Evolutionary conservation across 202 grass and related monocot species (phyloP), one percentile per base, ranked within the genome.

Genomic region (Setaria viridis): DNA sequence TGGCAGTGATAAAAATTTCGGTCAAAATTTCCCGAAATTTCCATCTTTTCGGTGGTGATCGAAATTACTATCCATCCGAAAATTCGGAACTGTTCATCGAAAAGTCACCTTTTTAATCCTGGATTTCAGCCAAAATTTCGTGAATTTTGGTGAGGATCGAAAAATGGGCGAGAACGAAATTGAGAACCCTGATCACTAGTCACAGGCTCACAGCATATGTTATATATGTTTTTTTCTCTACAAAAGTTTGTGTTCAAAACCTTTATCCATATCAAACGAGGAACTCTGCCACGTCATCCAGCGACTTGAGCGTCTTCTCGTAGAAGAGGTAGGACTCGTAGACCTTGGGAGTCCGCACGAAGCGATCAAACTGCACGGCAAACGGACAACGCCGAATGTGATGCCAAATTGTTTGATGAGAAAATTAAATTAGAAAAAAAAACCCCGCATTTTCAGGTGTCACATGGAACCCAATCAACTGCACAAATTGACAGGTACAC

Each of bases 241-340:
- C 25, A 48, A 48, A 48, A 8, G 9, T 11, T 48, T 50, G 48
- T 50, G 48, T 50, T 50, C 48, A 13, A 50, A 13, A 25, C 1
- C 20, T 9, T 25, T 14, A 53, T 53, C 50, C n/a, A 59, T 25
- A 25, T 95, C 78, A 97, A 25, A 35, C 91, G 10, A 98, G 62
- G 80, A 98, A 89, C 70, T 73, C 72, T 29, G 91, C 46, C 12
- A 98, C 80, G 5, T 95, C 89, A 84, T 95, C 95, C 77, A 98
- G 69, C 5, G 95, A 95, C 85, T 98, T 95, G 10, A 98, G 79
- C 67, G 93, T 86, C 86, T 98, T 94, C 84, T 95, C 95, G 6
- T 98, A 98, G 91, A 78, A 98, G 73, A 95, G 81, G 72, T 98
- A 98, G 25, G 93, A 92, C 63, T 98, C 95, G 21, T 95, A 94